Evolutionary conservation across 2,329 filamentous ascomycete genomes (phyloP).

Genomic region (Diaporthe citrichinensis): DNA sequence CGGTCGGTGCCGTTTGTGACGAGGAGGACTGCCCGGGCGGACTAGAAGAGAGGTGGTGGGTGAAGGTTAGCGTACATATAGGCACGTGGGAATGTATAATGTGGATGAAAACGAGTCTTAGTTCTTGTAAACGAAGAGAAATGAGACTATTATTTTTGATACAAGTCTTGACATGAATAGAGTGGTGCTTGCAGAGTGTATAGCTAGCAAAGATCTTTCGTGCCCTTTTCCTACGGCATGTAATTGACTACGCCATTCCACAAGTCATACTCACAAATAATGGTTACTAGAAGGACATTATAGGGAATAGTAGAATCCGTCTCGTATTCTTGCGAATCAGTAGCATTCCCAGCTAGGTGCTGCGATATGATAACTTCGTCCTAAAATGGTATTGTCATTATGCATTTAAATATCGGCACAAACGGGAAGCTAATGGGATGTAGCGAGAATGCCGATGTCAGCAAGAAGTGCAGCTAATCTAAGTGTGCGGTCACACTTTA

Average conservation of each 20-base stretch:
- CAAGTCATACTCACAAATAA: neutral
- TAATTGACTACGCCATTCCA: neutral
- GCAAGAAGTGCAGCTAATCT: neutral
- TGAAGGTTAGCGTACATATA: neutral
- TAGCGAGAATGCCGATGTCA: neutral
- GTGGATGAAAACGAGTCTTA: conserved; percentile 6
- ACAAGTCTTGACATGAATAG: neutral
- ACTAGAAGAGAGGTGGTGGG: neutral
- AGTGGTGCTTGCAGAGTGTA: neutral
- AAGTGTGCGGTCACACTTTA: neutral
- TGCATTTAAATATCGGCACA: neutral
- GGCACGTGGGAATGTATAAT: neutral
- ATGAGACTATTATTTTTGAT: neutral
- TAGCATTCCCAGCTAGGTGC: neutral
- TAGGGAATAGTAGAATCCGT: neutral
- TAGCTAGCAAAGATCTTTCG: neutral
- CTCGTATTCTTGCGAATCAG: no score
- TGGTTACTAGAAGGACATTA: no score
- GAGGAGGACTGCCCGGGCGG: conserved; percentile 2
- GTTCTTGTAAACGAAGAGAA: neutral
- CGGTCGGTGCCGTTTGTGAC: conserved; percentile 22
- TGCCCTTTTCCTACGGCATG: neutral
- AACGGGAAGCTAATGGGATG: neutral
- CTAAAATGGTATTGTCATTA: neutral
- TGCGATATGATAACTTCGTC: neutral